Base-by-base conservation (phyloP, 2,329 filamentous ascomycete genomes). In the Beauveria brongniartii region DNA sequence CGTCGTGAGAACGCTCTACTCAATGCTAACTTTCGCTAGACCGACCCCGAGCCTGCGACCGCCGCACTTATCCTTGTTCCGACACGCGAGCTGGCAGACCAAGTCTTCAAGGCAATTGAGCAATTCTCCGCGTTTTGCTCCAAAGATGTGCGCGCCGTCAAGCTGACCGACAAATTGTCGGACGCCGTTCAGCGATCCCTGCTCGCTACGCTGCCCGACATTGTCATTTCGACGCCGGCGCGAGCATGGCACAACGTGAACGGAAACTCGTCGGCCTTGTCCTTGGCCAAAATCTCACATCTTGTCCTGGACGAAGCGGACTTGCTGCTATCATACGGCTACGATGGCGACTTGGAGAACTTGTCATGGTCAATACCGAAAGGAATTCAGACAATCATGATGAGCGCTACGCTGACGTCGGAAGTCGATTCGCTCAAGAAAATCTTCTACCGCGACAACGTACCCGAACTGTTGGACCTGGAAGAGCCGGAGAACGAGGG, bases 241-340 rank as follows among this genome's bases (percentile, higher is more conserved):
- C 83, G 91, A 68, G 91, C 90, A 16, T 88, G 88, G 69, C 80
- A 88, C 62, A 92, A 93, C 69, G 81, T 95, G 68, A 90, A 89
- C 69, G 86, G 80, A 55, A 85, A 86, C 12, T 74, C 72, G 2
- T 70, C 70, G 3, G 83, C 87, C 0, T 77, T 97, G 55, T 84
- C 86, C 1, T 77, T 96, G 37, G 82, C 87, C 18, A 81, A 84
- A 53, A 80, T 99, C 24, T 82, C 85, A 37, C 86, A 92, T 65
- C 77, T 97, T 18, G 90, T 97, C 0, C 86, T 99, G 58, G 94
- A 99, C 72, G 94, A 99, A 76, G 92, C 93, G 3, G 94, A 99
- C 70, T 75, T 99, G 64, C 89, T 99, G 7, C 79, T 97, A 61
- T 95, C 91, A 4, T 99, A 97, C 70, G 94, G 92, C 54, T 96